Evolutionary conservation across 768 basidiomycete genomes (phyloP), one percentile per base, ranked within the genome.

Genomic region (Naematelia aurantialba): DNA sequence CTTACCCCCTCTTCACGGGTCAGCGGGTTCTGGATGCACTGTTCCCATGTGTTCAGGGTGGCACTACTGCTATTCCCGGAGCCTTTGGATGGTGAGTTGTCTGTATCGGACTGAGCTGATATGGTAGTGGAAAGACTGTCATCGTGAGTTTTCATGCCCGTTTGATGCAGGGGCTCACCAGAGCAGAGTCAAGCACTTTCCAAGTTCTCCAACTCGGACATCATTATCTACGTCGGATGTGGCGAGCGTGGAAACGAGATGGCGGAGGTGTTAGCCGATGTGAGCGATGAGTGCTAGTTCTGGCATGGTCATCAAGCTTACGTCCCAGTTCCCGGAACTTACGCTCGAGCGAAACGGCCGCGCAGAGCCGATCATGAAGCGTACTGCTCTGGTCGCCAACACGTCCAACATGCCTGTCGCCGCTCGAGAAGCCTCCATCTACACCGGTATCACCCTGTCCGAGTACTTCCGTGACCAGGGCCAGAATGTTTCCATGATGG

Each of bases 381-480:
- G 96, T 60, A 99, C 96, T 0, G 91, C 93, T 13, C 85, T 99
- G 22, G 93, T 99, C 61, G 96, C 96, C 66, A 99, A 99, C 78
- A 99, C 96, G 2, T 99, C 96, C 50, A 98, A 98, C 81, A 99
- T 99, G 96, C 96, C 96, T 67, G 96, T 99, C 68, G 96, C 96
- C 45, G 96, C 96, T 45, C 90, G 96, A 66, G 96, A 99, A 79
- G 96, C 96, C 3, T 97, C 94, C 19, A 98, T 99, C 76, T 99
- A 99, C 80, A 99, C 96, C 54, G 96, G 96, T 69, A 98, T 98
- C 79, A 98, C 96, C 1, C 85, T 98, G 21, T 92, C 96, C 24
- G 96, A 99, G 74, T 98, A 98, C 80, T 98, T 96, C 88, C 89
- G 96, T 79, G 96, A 99, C 78, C 96, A 98, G 78, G 96, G 96